These are phyloP conservation scores for Neofusicoccum laricinum DNA, from an alignment of 2,329 filamentous ascomycete genomes.

Conservation along the genomic window DNA sequence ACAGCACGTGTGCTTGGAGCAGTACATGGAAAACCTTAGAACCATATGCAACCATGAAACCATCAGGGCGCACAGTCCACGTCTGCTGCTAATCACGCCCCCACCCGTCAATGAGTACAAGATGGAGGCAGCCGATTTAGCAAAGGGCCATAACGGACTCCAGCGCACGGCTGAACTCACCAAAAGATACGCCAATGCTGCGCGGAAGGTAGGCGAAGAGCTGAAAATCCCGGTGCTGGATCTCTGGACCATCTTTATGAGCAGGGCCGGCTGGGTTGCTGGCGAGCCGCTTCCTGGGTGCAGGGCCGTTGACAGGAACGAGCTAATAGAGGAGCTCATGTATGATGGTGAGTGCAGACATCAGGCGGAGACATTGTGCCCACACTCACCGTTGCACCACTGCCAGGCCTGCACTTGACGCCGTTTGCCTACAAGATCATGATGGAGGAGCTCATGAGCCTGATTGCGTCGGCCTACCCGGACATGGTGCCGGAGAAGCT, in stretches of 20 bases:
- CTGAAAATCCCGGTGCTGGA: conserved; percentile 66
- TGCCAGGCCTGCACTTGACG: conserved; percentile 57
- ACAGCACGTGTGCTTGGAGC: conserved; percentile 75
- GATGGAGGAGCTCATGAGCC: conserved; percentile 51
- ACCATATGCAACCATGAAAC: conserved; percentile 70
- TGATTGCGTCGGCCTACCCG: conserved; percentile 52
- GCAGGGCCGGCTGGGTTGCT: conserved; percentile 51
- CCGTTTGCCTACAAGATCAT: conserved; percentile 56
- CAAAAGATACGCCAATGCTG: conserved; percentile 64
- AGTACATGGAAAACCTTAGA: conserved; percentile 70
- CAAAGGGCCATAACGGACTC: conserved; percentile 33
- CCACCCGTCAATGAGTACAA: conserved; percentile 80
- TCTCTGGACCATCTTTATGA: conserved; percentile 76
- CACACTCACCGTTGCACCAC: not conserved
- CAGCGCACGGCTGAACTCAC: conserved; percentile 58
- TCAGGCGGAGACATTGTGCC: not conserved
- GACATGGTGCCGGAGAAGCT: conserved; percentile 54
- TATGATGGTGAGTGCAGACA: conserved; percentile 50
- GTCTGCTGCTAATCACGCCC: conserved; percentile 75
- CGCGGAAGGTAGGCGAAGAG: conserved; percentile 58
- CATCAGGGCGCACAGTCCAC: conserved; percentile 67
- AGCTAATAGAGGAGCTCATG: conserved; percentile 51
- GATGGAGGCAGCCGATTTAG: conserved; percentile 48
- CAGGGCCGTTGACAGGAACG: conserved; percentile 56
- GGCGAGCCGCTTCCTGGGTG: conserved; percentile 55